These are phyloP conservation scores for Tilletia indica DNA, from an alignment of 1,284 basidiomycete species.

Conservation along the genomic window DNA sequence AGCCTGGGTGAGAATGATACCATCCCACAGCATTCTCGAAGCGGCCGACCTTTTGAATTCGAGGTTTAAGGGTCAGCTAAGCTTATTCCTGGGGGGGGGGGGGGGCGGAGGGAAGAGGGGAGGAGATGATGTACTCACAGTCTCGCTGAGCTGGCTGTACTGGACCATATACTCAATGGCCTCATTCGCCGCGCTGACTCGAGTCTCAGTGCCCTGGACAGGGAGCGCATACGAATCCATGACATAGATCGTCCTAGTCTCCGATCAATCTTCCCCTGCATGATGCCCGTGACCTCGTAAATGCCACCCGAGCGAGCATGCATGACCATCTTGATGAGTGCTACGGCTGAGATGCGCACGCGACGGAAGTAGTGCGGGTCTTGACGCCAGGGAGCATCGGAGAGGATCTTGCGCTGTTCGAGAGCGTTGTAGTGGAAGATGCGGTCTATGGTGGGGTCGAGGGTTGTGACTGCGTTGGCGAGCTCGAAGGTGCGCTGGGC, in stretches of 20 bases:
- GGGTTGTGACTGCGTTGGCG: constrained; percentile 67
- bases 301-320: constrained; percentile 93
- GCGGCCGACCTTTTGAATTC: constrained; percentile 68
- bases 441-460: constrained; percentile 37
- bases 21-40: constrained; percentile 91
- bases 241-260: constrained; percentile 71
- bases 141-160: constrained; percentile 75
- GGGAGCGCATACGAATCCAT: constrained; percentile 96
- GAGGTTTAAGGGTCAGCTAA: neutral
- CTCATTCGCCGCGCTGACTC: constrained; percentile 93
- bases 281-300: constrained; percentile 98
- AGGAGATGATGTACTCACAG: constrained; percentile 59
- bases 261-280: constrained; percentile 92
- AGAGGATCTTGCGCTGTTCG: constrained; percentile 70
- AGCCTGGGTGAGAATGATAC: constrained; percentile 98
- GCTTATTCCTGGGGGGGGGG: neutral
- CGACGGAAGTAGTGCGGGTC: constrained; percentile 91
- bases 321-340: constrained; percentile 98
- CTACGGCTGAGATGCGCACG: constrained; percentile 90
- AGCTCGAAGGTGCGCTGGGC: constrained; percentile 81
- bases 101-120: neutral
- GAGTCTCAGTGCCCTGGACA: constrained; percentile 97
- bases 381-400: constrained; percentile 76
- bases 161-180: constrained; percentile 99
- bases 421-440: constrained; percentile 67